Percentiles rank a stretch among this genome's conserved stretches.
Evolutionary conservation across 202 grass and related monocot genomes (phyloP).

Genomic region (Zizania palustris): DNA sequence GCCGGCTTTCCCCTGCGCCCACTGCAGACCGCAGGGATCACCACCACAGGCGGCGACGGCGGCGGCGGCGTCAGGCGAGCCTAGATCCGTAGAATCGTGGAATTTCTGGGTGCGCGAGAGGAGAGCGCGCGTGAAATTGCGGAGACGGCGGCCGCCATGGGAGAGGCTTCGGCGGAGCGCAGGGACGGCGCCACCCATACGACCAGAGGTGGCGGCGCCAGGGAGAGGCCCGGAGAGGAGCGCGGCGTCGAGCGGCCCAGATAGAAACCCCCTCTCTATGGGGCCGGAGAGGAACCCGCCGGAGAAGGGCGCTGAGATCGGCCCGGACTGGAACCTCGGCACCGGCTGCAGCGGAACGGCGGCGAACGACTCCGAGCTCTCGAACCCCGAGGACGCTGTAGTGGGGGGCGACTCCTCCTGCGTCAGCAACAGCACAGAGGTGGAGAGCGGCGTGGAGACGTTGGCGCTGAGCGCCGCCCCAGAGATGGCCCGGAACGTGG

Average conservation of each 20-base stretch:
- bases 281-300: slow-evolving; percentile 74
- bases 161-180: slow-evolving; percentile 75
- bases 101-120: slow-evolving; percentile 39
- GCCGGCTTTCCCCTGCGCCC: slow-evolving; percentile 95
- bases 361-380: slow-evolving; percentile 85
- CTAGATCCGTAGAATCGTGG: slow-evolving; percentile 37
- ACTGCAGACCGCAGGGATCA: slow-evolving; percentile 52
- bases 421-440: slow-evolving; percentile 53
- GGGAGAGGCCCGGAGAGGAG: slow-evolving; percentile 77
- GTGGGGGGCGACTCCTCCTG: slow-evolving; percentile 33
- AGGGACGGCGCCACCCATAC: slow-evolving; percentile 39
- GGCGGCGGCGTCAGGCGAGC: slow-evolving; percentile 35
- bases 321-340: slow-evolving; percentile 66
- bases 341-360: slow-evolving; percentile 79
- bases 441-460: slow-evolving; percentile 85
- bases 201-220: slow-evolving; percentile 37
- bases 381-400: slow-evolving; percentile 54
- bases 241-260: slow-evolving; percentile 61
- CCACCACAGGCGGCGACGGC: slow-evolving; percentile 36
- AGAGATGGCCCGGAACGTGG: slow-evolving; percentile 81
- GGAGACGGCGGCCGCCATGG: slow-evolving; percentile 51
- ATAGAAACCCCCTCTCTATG: slow-evolving; percentile 74
- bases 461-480: slow-evolving; percentile 90
- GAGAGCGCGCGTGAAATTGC: slow-evolving; percentile 49
- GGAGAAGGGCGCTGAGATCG: slow-evolving; percentile 50